Evolutionary conservation across 2,329 filamentous ascomycete genomes (phyloP), one percentile per base, ranked within the genome.

Genomic region (Beauveria caledonica): DNA sequence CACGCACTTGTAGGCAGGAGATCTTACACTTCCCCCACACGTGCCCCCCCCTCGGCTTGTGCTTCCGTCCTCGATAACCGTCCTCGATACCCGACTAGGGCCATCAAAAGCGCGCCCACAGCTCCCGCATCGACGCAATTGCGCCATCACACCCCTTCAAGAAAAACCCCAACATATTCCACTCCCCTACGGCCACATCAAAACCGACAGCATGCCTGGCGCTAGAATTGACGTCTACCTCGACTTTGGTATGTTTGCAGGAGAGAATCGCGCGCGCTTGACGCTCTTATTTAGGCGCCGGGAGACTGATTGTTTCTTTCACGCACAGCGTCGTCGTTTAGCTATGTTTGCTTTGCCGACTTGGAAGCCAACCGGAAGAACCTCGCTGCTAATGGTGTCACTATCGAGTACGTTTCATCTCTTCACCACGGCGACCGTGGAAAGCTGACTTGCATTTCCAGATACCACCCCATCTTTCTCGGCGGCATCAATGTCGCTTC

Each of bases 401-500:
- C 85, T 40, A 73, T 92, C 36, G 85, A 90, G 88, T 90, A 74
- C 84, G 68, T 23, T 11, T 6, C 33, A 5, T 36, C 33, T 36
- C 33, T 8, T 13, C 10, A 11, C 40, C 3, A 33, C 8, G 5
- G 23, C 9, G n/a, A 11, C 23, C 9, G 25, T 8, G 44, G n/a
- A 40, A 40, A 15, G 19, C 57, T 36, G n/a, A 45, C 27, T 39
- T n/a, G 3, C 15, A 33, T n/a, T 40, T 48, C 29, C 63, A 90
- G 87, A 55, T 82, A 89, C 66, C 80, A 88, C 64, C 90, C 90
- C 15, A 79, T 92, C 56, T 86, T 92, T 68, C 78, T 93, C 15
- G 86, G 84, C 27, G 87, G 80, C 50, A 83, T 90, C 68, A 88
- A 86, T 68, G 75, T 77, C 40, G 78, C 76, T 21, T 80, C 80